Conservation (phyloP, 1,139 yeast genomes). For the Blastobotrys niveus region DNA sequence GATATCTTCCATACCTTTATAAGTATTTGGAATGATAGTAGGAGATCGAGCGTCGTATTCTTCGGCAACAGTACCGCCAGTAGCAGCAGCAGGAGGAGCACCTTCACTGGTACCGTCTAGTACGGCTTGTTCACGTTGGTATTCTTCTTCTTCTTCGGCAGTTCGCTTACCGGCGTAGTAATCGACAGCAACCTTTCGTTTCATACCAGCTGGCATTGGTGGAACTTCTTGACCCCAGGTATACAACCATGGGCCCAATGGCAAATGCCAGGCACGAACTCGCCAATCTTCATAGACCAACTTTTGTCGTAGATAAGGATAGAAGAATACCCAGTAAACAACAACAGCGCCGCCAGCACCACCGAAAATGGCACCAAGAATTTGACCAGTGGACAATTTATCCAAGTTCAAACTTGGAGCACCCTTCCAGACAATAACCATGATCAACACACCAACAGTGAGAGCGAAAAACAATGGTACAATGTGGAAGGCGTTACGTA, state of each 20-base stretch:
- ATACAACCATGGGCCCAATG: conserved; percentile 52
- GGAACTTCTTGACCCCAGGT: conserved; percentile 45
- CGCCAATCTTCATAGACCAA: conserved; percentile 64
- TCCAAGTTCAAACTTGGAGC: conserved; percentile 21
- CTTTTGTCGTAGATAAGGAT: conserved; percentile 60
- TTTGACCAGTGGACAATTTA: conserved; percentile 18
- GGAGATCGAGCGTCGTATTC: conserved; percentile 11
- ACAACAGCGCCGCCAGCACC: conserved; percentile 53
- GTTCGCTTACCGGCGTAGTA: conserved; percentile 48
- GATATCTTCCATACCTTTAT: conserved; percentile 11
- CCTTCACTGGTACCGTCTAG: background rate
- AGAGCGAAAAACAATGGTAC: conserved; percentile 59
- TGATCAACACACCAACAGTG: conserved; percentile 53
- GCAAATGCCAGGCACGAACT: conserved; percentile 51
- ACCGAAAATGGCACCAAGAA: conserved; percentile 45
- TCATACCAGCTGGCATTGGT: conserved; percentile 54
- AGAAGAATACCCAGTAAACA: conserved; percentile 50
- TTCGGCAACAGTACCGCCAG: conserved; percentile 4
- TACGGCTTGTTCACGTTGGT: conserved; percentile 8
- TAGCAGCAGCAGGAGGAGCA: too few relatives aligned
- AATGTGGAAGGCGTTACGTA: conserved; percentile 50
- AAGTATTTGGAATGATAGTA: conserved; percentile 10
- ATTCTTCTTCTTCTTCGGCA: conserved; percentile 6
- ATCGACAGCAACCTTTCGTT: conserved; percentile 45
- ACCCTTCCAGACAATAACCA: conserved; percentile 31